A percentile compares a stretch with the other conserved stretches of the same genome.
phyloP scores from a whole-genome alignment of 139 green algal genomes.

The Picochlorum sp. region DNA sequence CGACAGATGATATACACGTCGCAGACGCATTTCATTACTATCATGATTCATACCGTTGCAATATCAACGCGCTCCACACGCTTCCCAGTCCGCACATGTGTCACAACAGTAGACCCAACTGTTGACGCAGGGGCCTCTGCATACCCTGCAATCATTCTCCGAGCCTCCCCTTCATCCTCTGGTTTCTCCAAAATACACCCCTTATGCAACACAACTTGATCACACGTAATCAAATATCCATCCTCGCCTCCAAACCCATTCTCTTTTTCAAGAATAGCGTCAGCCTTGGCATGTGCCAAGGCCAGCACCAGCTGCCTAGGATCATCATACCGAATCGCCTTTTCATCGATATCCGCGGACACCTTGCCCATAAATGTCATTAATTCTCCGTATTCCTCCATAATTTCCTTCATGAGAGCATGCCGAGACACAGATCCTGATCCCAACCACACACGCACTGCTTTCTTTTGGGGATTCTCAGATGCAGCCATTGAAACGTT shows the following conservation, averaged over 20 bases:
- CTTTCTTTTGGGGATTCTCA: too few relatives aligned
- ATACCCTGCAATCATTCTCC: conserved; percentile 57
- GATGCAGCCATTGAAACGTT: too few relatives aligned
- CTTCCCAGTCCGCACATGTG: conserved; percentile 39
- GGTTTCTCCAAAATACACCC: conserved; percentile 71
- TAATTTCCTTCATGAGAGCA: conserved; percentile 43
- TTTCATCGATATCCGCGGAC: conserved; percentile 77
- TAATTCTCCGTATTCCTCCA: conserved; percentile 14
- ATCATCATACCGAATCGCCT: conserved; percentile 48
- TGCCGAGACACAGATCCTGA: not conserved
- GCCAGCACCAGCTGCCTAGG: conserved; percentile 52
- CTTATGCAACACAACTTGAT: conserved; percentile 75
- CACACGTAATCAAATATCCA: conserved; percentile 54
- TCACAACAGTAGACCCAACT: conserved; percentile 58
- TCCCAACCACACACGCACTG: not conserved
- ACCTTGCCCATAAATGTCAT: conserved; percentile 30
- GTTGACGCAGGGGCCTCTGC: conserved; percentile 43
- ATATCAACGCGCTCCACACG: conserved; percentile 21
- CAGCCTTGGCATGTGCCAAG: conserved; percentile 65
- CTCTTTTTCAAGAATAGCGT: conserved; percentile 41
- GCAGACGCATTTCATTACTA: too few relatives aligned
- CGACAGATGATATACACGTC: too few relatives aligned
- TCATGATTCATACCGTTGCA: conserved; percentile 5
- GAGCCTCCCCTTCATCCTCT: conserved; percentile 37
- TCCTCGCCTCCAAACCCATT: not conserved